Evolutionary conservation across 2,329 filamentous ascomycete genomes (phyloP), one percentile per base, ranked within the genome.

Genomic region (Penicillium sclerotiorum): DNA sequence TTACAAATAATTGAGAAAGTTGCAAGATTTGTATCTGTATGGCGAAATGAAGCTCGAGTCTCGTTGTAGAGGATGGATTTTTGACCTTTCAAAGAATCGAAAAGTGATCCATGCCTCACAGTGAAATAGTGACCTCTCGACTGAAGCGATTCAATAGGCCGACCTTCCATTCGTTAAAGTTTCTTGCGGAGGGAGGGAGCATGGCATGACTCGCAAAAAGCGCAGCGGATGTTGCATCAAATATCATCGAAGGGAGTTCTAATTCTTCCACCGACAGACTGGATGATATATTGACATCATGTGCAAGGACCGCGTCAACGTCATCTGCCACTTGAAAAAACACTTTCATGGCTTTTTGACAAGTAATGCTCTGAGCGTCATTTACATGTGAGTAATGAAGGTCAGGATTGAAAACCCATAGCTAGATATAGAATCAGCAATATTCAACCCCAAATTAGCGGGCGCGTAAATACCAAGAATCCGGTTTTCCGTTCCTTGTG

Each of bases 371-470:
- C 8, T 63, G 50, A 1, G 60, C 51, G 8, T 55, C n/a, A 36
- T 57, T 61, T 8, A 76, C 77, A 8, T 74, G 79, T 1, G 82
- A 82, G 55, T 83, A 80, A 43, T 75, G 74, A 33, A 85, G 72
- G 50, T 83, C 77, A 0, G 81, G 80, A 7, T 83, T 82, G 66
- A 86, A 85, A 46, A 82, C 72, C 83, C 82, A 85, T 22, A 84
- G 56, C 66, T 80, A 38, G 8, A n/a, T 33, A 41, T 47, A 6
- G 22, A 37, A 9, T 54, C 11, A 54, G 44, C 36, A 20, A 36
- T 3, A n/a, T 43, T 5, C n/a, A n/a, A n/a, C 35, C 7, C 25
- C 27, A 5, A n/a, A 18, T n/a, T n/a, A 9, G 15, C 15, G n/a
- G 25, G 7, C n/a, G 21, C 8, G 17, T 21, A 53, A 66, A 47